Evolutionary conservation across 805 yeast genomes (phyloP).

Genomic region (Candida hungchunana): DNA sequence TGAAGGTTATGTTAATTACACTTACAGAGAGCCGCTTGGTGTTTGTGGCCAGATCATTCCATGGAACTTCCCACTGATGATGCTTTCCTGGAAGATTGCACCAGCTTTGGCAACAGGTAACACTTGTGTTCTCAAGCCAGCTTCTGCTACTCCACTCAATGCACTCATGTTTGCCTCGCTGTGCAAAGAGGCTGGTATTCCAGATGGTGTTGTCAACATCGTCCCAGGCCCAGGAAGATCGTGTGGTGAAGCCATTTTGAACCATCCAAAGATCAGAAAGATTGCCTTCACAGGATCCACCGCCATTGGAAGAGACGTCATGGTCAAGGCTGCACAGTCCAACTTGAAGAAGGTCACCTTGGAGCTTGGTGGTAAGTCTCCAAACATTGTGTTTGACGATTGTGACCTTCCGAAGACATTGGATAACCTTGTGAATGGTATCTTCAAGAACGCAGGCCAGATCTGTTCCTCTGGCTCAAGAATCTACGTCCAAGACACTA

Average conservation of each 20-base stretch:
- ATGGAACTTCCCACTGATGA: conserved; percentile 81
- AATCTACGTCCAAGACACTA: conserved; percentile 67
- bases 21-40: conserved; percentile 72
- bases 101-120: conserved; percentile 79
- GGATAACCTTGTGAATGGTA: conserved; percentile 56
- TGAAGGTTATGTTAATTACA: conserved; percentile 59
- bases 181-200: conserved; percentile 64
- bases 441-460: conserved; percentile 78
- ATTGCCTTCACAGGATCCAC: conserved; percentile 84
- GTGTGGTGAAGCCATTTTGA: conserved; percentile 67
- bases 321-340: conserved; percentile 66
- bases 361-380: conserved; percentile 83
- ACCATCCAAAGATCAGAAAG: conserved; percentile 67
- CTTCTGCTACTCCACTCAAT: conserved; percentile 73
- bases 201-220: conserved; percentile 71
- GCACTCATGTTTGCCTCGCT: conserved; percentile 61
- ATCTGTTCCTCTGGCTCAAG: conserved; percentile 83
- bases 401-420: conserved; percentile 49
- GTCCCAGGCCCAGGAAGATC: conserved; percentile 72
- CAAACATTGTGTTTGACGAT: conserved; percentile 70
- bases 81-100: conserved; percentile 77
- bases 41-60: conserved; percentile 83
- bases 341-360: conserved; percentile 74
- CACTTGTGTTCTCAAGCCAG: conserved; percentile 68
- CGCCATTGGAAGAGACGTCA: conserved; percentile 65